A percentile compares a stretch with the other conserved stretches of the same genome.
Evolutionary conservation across 163 green algal genomes (phyloP).

Genomic region (Volvox carteri): DNA sequence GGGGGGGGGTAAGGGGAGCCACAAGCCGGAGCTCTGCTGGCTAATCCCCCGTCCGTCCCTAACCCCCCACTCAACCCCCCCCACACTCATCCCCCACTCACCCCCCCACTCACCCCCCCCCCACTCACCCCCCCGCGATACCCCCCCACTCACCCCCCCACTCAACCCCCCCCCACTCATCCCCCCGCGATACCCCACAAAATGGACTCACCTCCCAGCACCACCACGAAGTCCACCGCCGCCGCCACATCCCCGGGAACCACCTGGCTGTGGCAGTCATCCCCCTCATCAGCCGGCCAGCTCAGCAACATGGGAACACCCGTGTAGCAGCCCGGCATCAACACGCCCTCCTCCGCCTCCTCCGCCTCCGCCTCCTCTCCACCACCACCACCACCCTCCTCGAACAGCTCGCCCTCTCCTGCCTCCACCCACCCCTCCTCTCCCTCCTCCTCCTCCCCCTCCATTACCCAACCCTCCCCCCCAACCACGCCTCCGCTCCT

Average conservation of each 20-base stretch:
- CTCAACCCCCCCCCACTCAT: no score
- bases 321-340: conserved; percentile 26
- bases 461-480: neutral
- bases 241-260: conserved; percentile 64
- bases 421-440: neutral
- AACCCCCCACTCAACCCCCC: no score
- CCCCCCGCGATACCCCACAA: no score
- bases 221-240: conserved; percentile 72
- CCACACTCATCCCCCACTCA: neutral
- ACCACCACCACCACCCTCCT: conserved; percentile 40
- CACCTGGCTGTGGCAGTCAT: conserved; percentile 37
- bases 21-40: no score
- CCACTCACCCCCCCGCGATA: no score
- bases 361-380: neutral
- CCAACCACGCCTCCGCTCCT: neutral
- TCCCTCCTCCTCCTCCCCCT: neutral
- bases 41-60: no score
- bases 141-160: no score
- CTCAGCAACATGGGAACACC: conserved; percentile 33
- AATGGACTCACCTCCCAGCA: conserved; percentile 71
- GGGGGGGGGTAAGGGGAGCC: no score
- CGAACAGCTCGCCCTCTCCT: neutral
- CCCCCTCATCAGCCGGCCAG: conserved; percentile 20
- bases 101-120: no score
- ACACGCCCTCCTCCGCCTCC: neutral